These are phyloP conservation scores for Castanea crenata DNA, from an alignment of 306 rosid species.

Conservation along the genomic window DNA sequence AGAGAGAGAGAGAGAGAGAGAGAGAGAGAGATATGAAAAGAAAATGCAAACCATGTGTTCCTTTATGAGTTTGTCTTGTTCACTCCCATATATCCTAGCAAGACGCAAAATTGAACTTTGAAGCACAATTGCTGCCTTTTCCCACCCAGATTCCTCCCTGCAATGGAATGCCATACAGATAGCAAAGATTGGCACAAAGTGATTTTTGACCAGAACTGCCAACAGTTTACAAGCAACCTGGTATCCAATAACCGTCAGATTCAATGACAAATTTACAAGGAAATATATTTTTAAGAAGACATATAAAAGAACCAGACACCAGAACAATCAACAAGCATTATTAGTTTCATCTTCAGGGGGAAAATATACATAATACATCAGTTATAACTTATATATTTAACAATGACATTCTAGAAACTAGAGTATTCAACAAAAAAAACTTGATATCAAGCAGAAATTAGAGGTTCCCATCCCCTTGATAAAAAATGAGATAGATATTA, in stretches of 20 bases:
- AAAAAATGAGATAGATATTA: conserved; percentile 6
- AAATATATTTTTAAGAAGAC: background rate
- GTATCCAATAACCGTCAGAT: conserved; percentile 27
- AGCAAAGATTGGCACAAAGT: conserved; percentile 73
- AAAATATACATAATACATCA: background rate
- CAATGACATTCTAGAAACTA: conserved; percentile 13
- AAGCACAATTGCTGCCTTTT: no score
- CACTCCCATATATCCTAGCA: no score
- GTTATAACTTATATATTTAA: background rate
- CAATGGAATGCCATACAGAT: conserved; percentile 19
- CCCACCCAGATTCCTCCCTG: no score
- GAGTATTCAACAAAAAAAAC: background rate
- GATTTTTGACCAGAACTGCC: conserved; percentile 57
- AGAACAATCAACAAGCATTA: background rate
- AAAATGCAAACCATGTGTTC: no score
- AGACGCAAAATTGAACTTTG: no score
- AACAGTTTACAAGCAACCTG: conserved; percentile 76
- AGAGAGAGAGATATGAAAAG: no score
- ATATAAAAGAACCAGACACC: background rate
- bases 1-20: no score
- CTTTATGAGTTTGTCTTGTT: no score
- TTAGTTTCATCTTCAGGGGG: no score
- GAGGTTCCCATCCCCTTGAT: conserved; percentile 17
- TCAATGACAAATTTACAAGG: conserved; percentile 9
- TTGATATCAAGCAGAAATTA: background rate